Base-by-base conservation (phyloP, 2,329 filamentous ascomycete species). In the Paecilomyces fulvus region DNA sequence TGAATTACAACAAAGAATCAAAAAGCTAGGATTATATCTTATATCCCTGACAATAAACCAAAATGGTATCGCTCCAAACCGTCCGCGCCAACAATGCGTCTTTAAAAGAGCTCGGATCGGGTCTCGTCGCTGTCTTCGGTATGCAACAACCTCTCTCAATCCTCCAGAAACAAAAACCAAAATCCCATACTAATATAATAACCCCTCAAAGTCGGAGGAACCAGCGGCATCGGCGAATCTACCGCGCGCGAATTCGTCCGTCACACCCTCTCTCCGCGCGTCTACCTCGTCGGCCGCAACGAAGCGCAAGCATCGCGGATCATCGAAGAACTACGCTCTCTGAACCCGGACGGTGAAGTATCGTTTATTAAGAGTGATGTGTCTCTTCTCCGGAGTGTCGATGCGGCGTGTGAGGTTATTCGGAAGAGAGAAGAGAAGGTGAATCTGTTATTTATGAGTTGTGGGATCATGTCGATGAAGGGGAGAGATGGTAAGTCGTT, bases 261-360 rank as follows among this genome's bases (percentile, higher is more conserved):
- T 46, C 62, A 74, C 17, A 66, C 76, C 1, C 56, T 60, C 1
- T 64, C 62, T 0, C 80, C 81, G 0, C 75, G 68, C 17, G 72
- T 81, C 30, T 84, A 84, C 64, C 73, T 83, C 37, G 60, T 83
- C 43, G 80, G 80, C 0, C 76, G 81, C 1, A 66, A 65, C 30
- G 33, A 68, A 10, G 50, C 60, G 0, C 70, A 72, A 1, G 73
- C 70, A 23, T 64, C 70, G 23, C 67, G 70, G 12, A 67, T 81
- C 52, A 64, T 73, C 2, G 64, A 67, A 2, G 76, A 81, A 53
- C 64, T 81, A 8, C 66, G 71, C 28, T 48, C 59, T 3, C 55
- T 77, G 7, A 83, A 80, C 51, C 66, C 73, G 0, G 63, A 68
- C 1, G 80, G 75, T 1, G 67, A 69, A 12, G 75, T 79, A 58